Conservation (phyloP, 345 rosid species). For the Cardiospermum halicacabum region DNA sequence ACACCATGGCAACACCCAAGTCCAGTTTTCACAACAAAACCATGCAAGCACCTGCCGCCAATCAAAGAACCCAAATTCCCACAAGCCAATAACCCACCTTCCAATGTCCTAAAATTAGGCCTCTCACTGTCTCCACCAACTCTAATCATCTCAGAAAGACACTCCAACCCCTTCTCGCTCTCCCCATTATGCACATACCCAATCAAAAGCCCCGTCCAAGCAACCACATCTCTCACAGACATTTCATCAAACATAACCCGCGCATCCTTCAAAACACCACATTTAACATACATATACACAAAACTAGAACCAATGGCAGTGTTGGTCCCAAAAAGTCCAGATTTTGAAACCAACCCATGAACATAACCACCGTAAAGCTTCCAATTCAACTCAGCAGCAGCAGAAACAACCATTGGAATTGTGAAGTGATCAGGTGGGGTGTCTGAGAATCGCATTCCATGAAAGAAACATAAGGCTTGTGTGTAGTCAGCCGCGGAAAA, state of each 20-base stretch:
- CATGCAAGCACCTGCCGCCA: slow-evolving; percentile 55
- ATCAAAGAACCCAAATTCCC: slow-evolving; percentile 40
- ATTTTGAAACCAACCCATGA: slow-evolving; percentile 50
- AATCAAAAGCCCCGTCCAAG: slow-evolving; percentile 61
- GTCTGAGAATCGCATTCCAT: slow-evolving; percentile 35
- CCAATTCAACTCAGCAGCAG: slow-evolving; percentile 55
- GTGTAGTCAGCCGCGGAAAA: slow-evolving; percentile 48
- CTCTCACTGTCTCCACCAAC: slow-evolving; percentile 32
- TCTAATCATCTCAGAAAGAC: slow-evolving; percentile 43
- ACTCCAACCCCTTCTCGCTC: slow-evolving; percentile 48
- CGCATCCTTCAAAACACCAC: slow-evolving; percentile 40
- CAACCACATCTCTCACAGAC: slow-evolving; percentile 50
- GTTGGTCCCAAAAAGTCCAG: slow-evolving; percentile 33
- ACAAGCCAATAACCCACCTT: slow-evolving; percentile 64
- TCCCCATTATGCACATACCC: slow-evolving; percentile 61
- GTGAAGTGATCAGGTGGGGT: slow-evolving; percentile 43
- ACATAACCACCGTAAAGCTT: slow-evolving; percentile 29
- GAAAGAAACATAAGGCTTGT: slow-evolving; percentile 36
- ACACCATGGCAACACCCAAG: slow-evolving; percentile 31
- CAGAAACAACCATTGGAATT: slow-evolving; percentile 55
- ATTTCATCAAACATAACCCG: slow-evolving; percentile 54
- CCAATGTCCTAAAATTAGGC: slow-evolving; percentile 56
- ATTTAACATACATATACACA: slow-evolving; percentile 48
- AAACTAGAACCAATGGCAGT: slow-evolving; percentile 59
- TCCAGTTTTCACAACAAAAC: slow-evolving; percentile 50